Conservation (phyloP, 2,329 filamentous ascomycete genomes). For the Pseudofabraea citricarpa region DNA sequence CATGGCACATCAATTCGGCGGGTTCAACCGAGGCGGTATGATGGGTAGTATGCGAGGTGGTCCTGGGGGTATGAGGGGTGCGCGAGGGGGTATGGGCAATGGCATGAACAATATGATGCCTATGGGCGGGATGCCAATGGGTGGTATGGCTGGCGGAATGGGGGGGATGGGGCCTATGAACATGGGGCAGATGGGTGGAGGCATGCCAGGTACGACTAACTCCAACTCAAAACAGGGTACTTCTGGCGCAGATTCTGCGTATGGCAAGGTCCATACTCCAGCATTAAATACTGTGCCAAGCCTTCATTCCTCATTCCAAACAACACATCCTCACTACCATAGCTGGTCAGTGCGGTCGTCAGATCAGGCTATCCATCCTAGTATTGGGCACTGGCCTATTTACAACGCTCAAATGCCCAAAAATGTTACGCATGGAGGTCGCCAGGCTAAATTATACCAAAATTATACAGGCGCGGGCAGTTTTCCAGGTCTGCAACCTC, state of each 20-base stretch:
- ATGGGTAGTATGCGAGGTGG: constrained; percentile 48
- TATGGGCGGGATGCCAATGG: constrained; percentile 47
- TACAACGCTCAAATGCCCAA: constrained; percentile 1
- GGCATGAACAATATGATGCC: constrained; percentile 36
- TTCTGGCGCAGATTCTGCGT: constrained; percentile 1
- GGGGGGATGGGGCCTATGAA: constrained; percentile 28
- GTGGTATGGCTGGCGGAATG: constrained; percentile 39
- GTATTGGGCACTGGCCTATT: neutral
- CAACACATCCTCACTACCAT: constrained; percentile 6
- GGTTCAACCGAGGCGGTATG: constrained; percentile 47
- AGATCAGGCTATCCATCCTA: neutral
- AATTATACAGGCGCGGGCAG: constrained; percentile 40
- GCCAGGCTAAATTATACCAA: constrained; percentile 12
- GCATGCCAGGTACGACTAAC: constrained; percentile 52
- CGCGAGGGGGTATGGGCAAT: constrained; percentile 45
- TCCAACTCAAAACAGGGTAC: constrained; percentile 5
- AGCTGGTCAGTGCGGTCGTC: constrained; percentile 16
- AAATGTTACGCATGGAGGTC: constrained; percentile 12
- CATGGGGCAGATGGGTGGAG: constrained; percentile 44
- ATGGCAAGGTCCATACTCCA: neutral
- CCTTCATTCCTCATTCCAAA: constrained; percentile 12
- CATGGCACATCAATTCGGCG: constrained; percentile 42
- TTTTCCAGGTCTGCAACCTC: constrained; percentile 64
- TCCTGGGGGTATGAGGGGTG: constrained; percentile 53
- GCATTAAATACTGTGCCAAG: neutral